A percentile compares a stretch with the other conserved stretches of the same genome.
phyloP scores from a whole-genome alignment of 345 rosid species.

The Luvunga scandens region DNA sequence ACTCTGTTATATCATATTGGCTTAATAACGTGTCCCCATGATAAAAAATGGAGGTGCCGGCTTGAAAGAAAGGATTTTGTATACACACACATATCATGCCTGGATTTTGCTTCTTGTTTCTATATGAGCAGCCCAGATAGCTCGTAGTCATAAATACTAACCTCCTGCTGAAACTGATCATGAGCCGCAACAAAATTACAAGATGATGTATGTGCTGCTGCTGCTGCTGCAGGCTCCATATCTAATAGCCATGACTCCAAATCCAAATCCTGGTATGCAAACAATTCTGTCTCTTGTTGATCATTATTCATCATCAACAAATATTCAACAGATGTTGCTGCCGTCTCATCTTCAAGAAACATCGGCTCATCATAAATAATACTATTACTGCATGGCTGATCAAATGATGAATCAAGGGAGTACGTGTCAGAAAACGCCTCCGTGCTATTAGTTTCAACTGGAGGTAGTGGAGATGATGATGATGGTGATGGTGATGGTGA shows the following conservation, averaged over 20 bases:
- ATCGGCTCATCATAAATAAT: background rate
- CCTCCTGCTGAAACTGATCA: constrained; percentile 13
- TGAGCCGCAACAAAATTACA: background rate
- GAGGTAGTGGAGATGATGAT: background rate
- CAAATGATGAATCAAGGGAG: background rate
- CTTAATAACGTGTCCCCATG: too few species aligned
- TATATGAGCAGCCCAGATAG: constrained; percentile 16
- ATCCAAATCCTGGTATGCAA: constrained; percentile 17
- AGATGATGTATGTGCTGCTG: background rate
- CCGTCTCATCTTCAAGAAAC: background rate
- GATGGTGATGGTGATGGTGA: background rate
- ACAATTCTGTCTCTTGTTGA: background rate
- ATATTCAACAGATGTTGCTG: background rate
- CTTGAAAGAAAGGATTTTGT: too few species aligned
- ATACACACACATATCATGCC: background rate
- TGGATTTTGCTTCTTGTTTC: background rate
- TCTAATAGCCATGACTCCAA: constrained; percentile 24
- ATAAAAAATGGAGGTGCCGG: too few species aligned
- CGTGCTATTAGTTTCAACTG: background rate
- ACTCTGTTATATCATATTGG: too few species aligned
- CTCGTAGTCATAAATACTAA: constrained; percentile 28
- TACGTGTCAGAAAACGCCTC: constrained; percentile 7
- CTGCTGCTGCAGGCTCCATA: background rate
- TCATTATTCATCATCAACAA: background rate
- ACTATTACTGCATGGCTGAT: background rate